Base-by-base conservation (phyloP, 208 protist genomes). In the Acanthamoeba castellanii region DNA sequence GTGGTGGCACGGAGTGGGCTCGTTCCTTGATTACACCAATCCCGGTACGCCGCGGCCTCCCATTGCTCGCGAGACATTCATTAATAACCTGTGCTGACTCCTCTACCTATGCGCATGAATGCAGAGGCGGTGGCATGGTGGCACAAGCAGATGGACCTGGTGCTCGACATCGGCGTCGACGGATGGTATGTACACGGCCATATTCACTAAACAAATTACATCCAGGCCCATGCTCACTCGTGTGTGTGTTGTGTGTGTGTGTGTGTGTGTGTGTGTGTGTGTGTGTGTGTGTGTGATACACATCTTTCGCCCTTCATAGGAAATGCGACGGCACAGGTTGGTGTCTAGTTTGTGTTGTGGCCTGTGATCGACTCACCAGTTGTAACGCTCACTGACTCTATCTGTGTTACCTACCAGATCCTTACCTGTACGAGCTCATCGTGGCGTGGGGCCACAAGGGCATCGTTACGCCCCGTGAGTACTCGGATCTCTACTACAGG, bases 111-210 rank as follows among this genome's bases (percentile, higher is more conserved):
- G 3, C 27, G 11, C 27, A n/a, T n/a, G 37, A 42, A 42, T 42
- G 37, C 76, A 57, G 85, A 94, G 45, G 94, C 88, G 8, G 32
- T 95, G 47, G 88, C 27, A n/a, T 94, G 89, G 89, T 94, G 89
- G 93, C 93, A 95, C 47, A 59, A 55, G 22, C 94, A 95, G 72
- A 93, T 95, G 84, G 87, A 95, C 66, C 25, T 47, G 1, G 94
- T 95, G 18, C n/a, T 95, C 30, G 85, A 95, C 42, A 93, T 95
- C 14, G 94, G 94, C 52, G 64, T 95, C 61, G 95, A 96, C 47
- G 95, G 95, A 52, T 96, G 93, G 78, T 78, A 68, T 7, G 9
- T 4, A 68, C 16, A 7, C 61, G 27, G 3, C 16, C 22, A 68
- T 18, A 2, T 18, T 68, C 61, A n/a, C 52, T 16, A 7, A 57